Base-by-base conservation (phyloP, 1,139 yeast species). In the Lodderomyces margitis region DNA sequence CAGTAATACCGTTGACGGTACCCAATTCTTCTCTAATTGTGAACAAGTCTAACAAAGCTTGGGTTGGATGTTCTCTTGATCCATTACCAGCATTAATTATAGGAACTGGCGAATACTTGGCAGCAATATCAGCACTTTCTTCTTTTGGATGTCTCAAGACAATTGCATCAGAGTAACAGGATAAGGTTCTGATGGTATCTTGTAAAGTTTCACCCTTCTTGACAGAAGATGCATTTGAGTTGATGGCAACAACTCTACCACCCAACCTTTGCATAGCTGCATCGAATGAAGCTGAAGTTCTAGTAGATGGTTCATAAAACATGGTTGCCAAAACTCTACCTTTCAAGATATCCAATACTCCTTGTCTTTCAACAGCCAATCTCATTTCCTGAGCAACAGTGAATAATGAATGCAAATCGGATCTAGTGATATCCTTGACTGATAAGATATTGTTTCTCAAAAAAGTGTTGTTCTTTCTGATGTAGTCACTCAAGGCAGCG, bases 221-320 rank as follows among this genome's bases (percentile, higher is more conserved):
- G 41, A 91, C 96, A 21, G 97, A 88, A 16, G 98, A 89, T 36
- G 92, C 76, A 47, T 79, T 80, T 46, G 94, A 86, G 51, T 87
- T 76, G 51, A 94, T 85, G 41, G 95, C 80, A 54, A 94, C 87
- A 53, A 91, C 96, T 66, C 96, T 83, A 62, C 99, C 99, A 64
- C 99, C 99, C 57, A 94, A 78, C 73, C 99, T 86, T 75, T 94
- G 98, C 98, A 94, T 94, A 48, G 99, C 99, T 55, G 97, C 96
- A 65, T 94, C 96, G 63, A 94, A 94, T 2, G 98, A 91, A 19
- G 97, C 82, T 14, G 95, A 80, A 24, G 99, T 94, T 68, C 99
- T 81, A 37, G 99, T 94, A 9, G 97, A 88, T 55, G 99, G 98
- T 72, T 94, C 99, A 65, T 89, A 94, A 74, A 94, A 94, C 76